phyloP scores from a whole-genome alignment of 495 filamentous ascomycete genomes.

The Neurospora cerealis region DNA sequence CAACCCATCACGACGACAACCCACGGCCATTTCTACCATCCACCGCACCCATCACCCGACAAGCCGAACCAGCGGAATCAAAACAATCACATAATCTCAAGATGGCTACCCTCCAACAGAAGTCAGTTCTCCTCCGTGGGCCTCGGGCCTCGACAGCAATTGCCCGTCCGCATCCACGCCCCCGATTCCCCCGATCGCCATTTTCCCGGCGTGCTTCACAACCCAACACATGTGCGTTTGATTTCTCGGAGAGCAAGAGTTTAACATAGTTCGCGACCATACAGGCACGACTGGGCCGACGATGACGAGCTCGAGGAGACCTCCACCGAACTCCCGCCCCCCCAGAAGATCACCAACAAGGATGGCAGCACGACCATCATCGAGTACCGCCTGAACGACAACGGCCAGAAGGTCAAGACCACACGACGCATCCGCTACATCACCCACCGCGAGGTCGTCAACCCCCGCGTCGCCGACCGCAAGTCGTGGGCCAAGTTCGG shows the following conservation, averaged over 20 bases:
- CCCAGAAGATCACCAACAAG: constrained; percentile 84
- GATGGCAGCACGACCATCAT: constrained; percentile 95
- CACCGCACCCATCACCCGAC: neutral
- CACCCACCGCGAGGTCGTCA: constrained; percentile 80
- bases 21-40: neutral
- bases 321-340: constrained; percentile 67
- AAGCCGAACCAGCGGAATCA: neutral
- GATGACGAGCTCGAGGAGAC: constrained; percentile 86
- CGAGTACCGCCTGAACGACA: constrained; percentile 82
- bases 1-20: neutral
- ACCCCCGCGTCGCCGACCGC: constrained; percentile 91
- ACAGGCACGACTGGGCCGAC: constrained; percentile 78
- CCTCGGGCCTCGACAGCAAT: neutral
- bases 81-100: neutral
- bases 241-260: neutral
- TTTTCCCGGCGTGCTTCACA: neutral
- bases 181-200: neutral
- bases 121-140: neutral
- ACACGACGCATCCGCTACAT: constrained; percentile 89
- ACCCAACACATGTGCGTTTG: neutral
- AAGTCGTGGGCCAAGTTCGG: constrained; percentile 91
- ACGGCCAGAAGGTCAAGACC: constrained; percentile 91
- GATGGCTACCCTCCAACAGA: neutral
- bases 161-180: neutral
- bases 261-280: neutral